A percentile compares a stretch with the other conserved stretches of the same genome.
Conservation (phyloP, 148 eudicot species). For the Vaccinium darrowii region DNA sequence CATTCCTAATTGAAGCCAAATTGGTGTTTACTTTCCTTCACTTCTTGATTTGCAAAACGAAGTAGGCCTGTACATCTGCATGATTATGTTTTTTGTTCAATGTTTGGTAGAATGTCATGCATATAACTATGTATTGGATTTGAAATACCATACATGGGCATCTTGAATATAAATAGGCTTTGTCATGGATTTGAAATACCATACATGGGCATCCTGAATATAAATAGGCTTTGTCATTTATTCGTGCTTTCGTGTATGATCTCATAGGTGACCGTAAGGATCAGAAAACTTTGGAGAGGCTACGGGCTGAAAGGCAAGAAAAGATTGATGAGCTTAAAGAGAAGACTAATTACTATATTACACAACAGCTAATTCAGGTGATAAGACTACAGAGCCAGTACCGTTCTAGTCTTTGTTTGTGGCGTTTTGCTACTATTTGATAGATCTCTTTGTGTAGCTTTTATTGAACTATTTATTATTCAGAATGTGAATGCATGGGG, state of each 20-base stretch:
- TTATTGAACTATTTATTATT: not conserved
- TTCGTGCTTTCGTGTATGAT: constrained; percentile 12
- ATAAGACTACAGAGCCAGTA: not conserved
- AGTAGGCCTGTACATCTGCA: not conserved
- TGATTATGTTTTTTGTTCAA: not conserved
- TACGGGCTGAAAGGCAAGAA: constrained; percentile 75
- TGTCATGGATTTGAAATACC: not conserved
- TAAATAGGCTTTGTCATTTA: not conserved
- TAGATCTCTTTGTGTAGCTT: constrained; percentile 1
- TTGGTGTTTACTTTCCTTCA: not conserved
- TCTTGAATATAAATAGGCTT: not conserved
- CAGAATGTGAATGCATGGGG: not conserved
- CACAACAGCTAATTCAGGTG: constrained; percentile 98
- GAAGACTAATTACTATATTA: constrained; percentile 78
- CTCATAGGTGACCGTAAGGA: constrained; percentile 75
- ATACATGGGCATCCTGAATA: too few species aligned
- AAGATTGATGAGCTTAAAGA: constrained; percentile 97
- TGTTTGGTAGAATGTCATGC: not conserved
- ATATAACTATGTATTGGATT: not conserved
- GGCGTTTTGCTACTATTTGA: constrained; percentile 1
- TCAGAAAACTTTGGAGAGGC: constrained; percentile 76
- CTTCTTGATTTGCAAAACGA: not conserved
- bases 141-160: not conserved
- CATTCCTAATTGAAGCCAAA: not conserved
- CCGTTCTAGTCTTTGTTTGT: not conserved